Evolutionary conservation across 208 protist genomes (phyloP).

Genomic region (Leishmania guyanensis): DNA sequence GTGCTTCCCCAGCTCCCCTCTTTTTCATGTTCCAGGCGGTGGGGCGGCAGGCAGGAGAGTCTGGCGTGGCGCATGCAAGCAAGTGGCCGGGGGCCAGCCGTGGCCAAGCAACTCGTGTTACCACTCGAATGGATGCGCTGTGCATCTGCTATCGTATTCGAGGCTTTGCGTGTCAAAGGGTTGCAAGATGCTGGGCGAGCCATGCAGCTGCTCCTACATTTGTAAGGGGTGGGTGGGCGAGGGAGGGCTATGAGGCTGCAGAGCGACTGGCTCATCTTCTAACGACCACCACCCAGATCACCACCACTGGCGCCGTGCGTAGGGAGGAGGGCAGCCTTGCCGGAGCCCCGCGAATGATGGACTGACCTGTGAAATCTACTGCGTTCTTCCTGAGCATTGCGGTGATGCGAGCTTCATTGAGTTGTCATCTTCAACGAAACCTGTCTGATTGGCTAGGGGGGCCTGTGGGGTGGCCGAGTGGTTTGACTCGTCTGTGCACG

Average conservation of each 20-base stretch:
- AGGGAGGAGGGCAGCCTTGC: too few species aligned
- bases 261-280: not conserved
- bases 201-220: not conserved
- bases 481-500: not conserved
- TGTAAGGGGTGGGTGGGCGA: not conserved
- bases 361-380: slow-evolving; percentile 14
- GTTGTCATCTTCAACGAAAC: slow-evolving; percentile 19
- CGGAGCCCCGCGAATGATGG: not conserved
- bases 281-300: not conserved
- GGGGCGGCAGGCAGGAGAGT: not conserved
- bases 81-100: not conserved
- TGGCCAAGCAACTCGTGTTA: slow-evolving; percentile 78
- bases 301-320: not conserved
- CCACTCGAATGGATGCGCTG: slow-evolving; percentile 37
- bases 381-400: slow-evolving; percentile 18
- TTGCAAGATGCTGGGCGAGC: slow-evolving; percentile 44
- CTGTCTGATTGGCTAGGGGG: slow-evolving; percentile 3
- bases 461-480: not conserved
- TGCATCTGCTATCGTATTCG: slow-evolving; percentile 36
- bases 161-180: slow-evolving; percentile 80
- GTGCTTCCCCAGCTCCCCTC: not conserved
- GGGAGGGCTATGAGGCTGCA: not conserved
- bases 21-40: not conserved
- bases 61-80: not conserved
- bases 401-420: slow-evolving; percentile 14